Evolutionary conservation across 2,329 filamentous ascomycete genomes (phyloP), one percentile per base, ranked within the genome.

Genomic region (Sclerotinia nivalis): DNA sequence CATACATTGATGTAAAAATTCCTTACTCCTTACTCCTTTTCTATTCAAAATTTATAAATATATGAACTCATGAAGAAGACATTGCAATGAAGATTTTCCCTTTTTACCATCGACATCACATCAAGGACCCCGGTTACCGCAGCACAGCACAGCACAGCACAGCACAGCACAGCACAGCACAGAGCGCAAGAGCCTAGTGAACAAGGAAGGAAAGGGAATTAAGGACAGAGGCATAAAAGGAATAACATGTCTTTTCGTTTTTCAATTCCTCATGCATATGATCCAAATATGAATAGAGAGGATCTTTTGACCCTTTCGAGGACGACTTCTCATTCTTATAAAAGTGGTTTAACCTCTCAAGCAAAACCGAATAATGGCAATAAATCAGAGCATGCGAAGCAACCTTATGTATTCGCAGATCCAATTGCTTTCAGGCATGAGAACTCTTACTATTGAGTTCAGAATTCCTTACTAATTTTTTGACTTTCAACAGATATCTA

Each of bases 391-490:
- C 55, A 37, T 25, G 47, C 52, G 45, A 28, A 34, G 47, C 68
- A 69, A 28, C 68, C 61, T 45, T 85, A 90, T 75, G 88, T 91
- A 52, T 84, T 91, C 72, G 86, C 88, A 55, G 89, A 92, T 78
- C 85, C 87, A 52, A 84, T 91, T 52, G 89, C 89, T 20, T 88
- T 91, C 74, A 85, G 84, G 73, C 83, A 70, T 37, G 75, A 52
- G 22, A 49, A 56, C 10, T 43, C 34, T 60, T 50, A 49, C 15
- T 2, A 60, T 20, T 68, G 25, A 9, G 10, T 28, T 49, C 31
- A n/a, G 22, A 34, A 60, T 25, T n/a, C 56, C 2, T 50, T 40
- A 31, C n/a, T 68, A 45, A 70, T 45, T 52, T 69, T 9, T 73
- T 62, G 22, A 12, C 69, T 56, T 28, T 45, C 52, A 37, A 18